Percentiles rank a stretch among this genome's conserved stretches.
Conservation (phyloP, 1,284 basidiomycete species). For the Malassezia restricta region DNA sequence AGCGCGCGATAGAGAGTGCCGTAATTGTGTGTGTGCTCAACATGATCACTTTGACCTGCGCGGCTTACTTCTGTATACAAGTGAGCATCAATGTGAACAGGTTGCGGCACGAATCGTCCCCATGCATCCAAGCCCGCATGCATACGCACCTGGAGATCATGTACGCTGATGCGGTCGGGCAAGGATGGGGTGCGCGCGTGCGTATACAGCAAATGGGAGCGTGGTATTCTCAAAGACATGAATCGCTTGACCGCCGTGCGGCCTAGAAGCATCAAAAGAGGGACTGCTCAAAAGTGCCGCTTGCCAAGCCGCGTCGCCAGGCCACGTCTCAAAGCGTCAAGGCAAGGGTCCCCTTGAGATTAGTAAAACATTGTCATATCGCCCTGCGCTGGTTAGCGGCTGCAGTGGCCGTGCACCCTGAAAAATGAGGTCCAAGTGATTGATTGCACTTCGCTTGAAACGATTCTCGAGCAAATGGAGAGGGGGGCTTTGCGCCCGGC, state of each 20-base stretch:
- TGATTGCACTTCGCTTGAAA: too few relatives aligned
- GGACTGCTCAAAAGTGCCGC: not conserved
- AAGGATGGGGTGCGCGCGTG: slow-evolving; percentile 6
- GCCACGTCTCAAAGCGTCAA: too few relatives aligned
- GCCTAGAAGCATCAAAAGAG: not conserved
- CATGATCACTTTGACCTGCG: slow-evolving; percentile 54
- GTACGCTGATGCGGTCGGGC: slow-evolving; percentile 33
- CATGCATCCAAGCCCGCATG: slow-evolving; percentile 39
- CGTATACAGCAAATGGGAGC: not conserved
- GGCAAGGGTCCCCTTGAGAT: too few relatives aligned
- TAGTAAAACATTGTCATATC: too few relatives aligned
- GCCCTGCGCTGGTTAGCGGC: too few relatives aligned
- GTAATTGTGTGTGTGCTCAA: slow-evolving; percentile 52
- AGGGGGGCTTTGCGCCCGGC: too few relatives aligned
- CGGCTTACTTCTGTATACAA: slow-evolving; percentile 54
- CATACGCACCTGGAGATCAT: slow-evolving; percentile 33
- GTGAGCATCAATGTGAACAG: slow-evolving; percentile 53
- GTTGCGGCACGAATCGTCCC: slow-evolving; percentile 49
- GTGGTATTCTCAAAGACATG: not conserved
- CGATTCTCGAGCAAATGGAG: too few relatives aligned
- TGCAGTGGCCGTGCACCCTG: too few relatives aligned
- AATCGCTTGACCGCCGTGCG: not conserved
- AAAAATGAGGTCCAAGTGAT: too few relatives aligned
- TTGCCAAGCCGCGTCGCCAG: too few relatives aligned
- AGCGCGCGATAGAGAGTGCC: slow-evolving; percentile 40